These are phyloP conservation scores for Phytophthora macrochlamydospora DNA, from an alignment of 352 stramenopile species.

Conservation along the genomic window DNA sequence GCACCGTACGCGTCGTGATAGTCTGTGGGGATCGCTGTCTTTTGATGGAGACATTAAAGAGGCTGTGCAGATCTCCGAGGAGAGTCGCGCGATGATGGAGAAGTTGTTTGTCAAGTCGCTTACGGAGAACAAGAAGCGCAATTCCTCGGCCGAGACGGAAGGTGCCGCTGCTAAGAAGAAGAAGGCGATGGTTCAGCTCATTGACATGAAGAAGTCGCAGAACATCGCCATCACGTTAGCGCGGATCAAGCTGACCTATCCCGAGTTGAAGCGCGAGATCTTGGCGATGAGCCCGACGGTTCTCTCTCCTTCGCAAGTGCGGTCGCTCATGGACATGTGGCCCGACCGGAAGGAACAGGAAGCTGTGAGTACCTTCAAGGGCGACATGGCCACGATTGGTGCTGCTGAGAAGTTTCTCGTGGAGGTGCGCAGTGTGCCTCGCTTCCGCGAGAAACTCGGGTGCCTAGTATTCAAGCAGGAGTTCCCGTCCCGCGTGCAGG, in stretches of 20 bases:
- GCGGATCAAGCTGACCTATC: slow-evolving; percentile 73
- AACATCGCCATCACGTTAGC: slow-evolving; percentile 88
- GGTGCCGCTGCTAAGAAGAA: slow-evolving; percentile 50
- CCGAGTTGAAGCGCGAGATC: slow-evolving; percentile 76
- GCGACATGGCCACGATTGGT: slow-evolving; percentile 63
- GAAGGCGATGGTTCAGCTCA: slow-evolving; percentile 75
- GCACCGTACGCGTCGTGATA: slow-evolving; percentile 54
- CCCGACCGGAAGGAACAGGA: slow-evolving; percentile 77
- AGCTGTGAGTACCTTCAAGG: slow-evolving; percentile 68
- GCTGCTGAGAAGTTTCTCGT: slow-evolving; percentile 81
- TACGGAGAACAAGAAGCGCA: slow-evolving; percentile 54
- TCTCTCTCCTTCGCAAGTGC: slow-evolving; percentile 75
- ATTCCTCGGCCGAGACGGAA: slow-evolving; percentile 30
- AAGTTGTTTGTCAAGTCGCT: slow-evolving; percentile 83
- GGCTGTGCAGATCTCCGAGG: slow-evolving; percentile 64
- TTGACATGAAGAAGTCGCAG: slow-evolving; percentile 90
- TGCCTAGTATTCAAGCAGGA: slow-evolving; percentile 88
- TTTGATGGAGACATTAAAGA: slow-evolving; percentile 44
- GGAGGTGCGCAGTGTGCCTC: slow-evolving; percentile 69
- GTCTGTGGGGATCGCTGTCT: slow-evolving; percentile 58
- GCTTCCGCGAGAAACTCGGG: slow-evolving; percentile 72
- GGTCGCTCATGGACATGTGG: slow-evolving; percentile 89
- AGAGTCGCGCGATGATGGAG: slow-evolving; percentile 76
- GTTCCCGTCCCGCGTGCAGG: slow-evolving; percentile 75
- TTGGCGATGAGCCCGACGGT: slow-evolving; percentile 79